phyloP scores from a whole-genome alignment of 2,329 filamentous ascomycete species.

The Pezicula carpinea region DNA sequence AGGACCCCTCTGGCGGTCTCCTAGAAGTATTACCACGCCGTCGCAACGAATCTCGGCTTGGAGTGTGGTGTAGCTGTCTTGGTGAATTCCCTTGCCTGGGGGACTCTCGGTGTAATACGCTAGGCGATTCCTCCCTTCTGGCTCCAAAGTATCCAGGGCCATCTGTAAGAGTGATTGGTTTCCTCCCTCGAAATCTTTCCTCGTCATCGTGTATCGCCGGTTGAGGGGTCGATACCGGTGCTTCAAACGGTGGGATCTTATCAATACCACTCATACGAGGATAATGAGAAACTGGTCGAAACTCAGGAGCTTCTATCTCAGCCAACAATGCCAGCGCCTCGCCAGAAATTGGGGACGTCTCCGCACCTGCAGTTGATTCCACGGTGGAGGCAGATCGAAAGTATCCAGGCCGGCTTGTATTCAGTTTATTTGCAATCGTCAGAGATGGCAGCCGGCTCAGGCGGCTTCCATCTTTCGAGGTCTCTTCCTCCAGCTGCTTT shows the following conservation, averaged over 20 bases:
- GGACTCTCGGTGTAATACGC: constrained; percentile 37
- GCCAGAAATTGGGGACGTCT: constrained; percentile 29
- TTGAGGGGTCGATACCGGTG: constrained; percentile 7
- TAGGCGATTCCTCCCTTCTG: constrained; percentile 54
- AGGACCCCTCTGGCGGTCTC: constrained; percentile 17
- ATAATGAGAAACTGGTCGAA: constrained; percentile 68
- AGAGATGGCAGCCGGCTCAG: constrained; percentile 83
- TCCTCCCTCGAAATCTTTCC: constrained; percentile 18
- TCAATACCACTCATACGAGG: constrained; percentile 57
- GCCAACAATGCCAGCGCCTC: constrained; percentile 45
- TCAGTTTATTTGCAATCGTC: constrained; percentile 75
- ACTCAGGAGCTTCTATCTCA: constrained; percentile 47
- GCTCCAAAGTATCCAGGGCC: constrained; percentile 39
- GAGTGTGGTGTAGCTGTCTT: constrained; percentile 15
- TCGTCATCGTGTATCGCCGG: constrained; percentile 20
- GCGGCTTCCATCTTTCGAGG: constrained; percentile 66
- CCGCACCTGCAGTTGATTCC: constrained; percentile 26
- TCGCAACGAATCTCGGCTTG: constrained; percentile 24
- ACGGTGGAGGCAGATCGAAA: constrained; percentile 72
- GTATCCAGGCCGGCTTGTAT: constrained; percentile 74
- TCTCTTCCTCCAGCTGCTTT: constrained; percentile 73
- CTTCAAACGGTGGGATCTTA: neutral
- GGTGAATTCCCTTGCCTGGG: constrained; percentile 12
- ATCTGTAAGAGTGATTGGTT: constrained; percentile 10
- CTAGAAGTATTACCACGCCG: constrained; percentile 15